Percentiles rank a stretch among this genome's conserved stretches.
Evolutionary conservation across 169 alveolate genomes (phyloP).

Genomic region (Sarcocystis neurona): DNA sequence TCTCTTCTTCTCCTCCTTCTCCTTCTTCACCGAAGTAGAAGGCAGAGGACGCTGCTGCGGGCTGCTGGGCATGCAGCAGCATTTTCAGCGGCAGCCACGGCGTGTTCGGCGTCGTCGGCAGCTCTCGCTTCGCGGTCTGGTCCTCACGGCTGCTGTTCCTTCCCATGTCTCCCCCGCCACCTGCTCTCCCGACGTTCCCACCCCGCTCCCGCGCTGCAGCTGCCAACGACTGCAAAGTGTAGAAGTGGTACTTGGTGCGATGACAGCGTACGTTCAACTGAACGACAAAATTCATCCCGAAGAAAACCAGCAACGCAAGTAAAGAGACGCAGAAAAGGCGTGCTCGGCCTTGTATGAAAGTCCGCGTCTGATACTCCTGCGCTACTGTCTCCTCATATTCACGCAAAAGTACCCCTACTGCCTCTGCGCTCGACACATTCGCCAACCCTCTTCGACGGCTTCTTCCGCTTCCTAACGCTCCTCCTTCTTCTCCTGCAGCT

Average conservation of each 20-base stretch:
- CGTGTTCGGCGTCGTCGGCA: neutral
- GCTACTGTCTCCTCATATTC: neutral
- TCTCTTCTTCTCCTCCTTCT: neutral
- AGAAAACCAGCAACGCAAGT: conserved; percentile 8
- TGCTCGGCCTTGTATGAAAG: too few relatives aligned
- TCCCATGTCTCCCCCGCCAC: too few relatives aligned
- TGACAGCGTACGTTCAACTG: conserved; percentile 22
- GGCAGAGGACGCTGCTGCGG: too few relatives aligned
- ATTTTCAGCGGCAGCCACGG: neutral
- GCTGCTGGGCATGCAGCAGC: neutral
- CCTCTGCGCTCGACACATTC: neutral
- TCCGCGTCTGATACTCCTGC: neutral
- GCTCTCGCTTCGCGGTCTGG: too few relatives aligned
- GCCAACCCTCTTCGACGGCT: neutral
- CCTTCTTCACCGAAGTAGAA: too few relatives aligned
- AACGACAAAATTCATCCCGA: neutral
- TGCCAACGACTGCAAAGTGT: neutral
- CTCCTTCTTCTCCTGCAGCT: neutral
- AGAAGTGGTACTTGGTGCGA: neutral
- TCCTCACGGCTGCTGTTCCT: too few relatives aligned
- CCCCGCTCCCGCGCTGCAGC: too few relatives aligned
- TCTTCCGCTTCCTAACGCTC: neutral
- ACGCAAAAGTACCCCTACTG: neutral
- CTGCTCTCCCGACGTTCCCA: too few relatives aligned
- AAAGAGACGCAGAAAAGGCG: neutral